Conservation (phyloP, 2,329 filamentous ascomycete species). For the Fusarium sp. region DNA sequence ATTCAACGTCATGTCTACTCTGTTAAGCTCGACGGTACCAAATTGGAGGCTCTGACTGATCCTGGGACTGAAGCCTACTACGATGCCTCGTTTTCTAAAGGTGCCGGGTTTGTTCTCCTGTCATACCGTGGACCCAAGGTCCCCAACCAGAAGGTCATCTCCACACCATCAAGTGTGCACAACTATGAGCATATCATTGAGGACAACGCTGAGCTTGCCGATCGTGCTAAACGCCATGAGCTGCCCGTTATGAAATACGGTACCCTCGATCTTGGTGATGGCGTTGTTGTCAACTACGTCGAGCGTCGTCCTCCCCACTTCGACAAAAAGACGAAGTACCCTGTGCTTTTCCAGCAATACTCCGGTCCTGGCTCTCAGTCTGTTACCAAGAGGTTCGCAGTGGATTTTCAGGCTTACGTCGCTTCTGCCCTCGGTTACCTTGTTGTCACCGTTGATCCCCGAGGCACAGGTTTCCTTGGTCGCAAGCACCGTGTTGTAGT, state of each 20-base stretch:
- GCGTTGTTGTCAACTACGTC: slow-evolving; percentile 75
- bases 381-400: slow-evolving; percentile 80
- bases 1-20: slow-evolving; percentile 93
- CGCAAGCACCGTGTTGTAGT: slow-evolving; percentile 84
- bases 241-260: slow-evolving; percentile 86
- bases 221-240: slow-evolving; percentile 78
- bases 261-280: slow-evolving; percentile 83
- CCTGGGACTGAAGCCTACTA: slow-evolving; percentile 81
- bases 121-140: slow-evolving; percentile 85
- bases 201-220: slow-evolving; percentile 76
- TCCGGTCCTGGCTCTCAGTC: slow-evolving; percentile 93
- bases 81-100: slow-evolving; percentile 82
- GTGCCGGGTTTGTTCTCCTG: slow-evolving; percentile 84
- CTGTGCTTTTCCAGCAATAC: slow-evolving; percentile 94
- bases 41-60: slow-evolving; percentile 79
- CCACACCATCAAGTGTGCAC: slow-evolving; percentile 75
- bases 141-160: slow-evolving; percentile 91
- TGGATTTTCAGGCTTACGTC: slow-evolving; percentile 92
- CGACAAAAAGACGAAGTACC: slow-evolving; percentile 83
- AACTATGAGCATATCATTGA: slow-evolving; percentile 79
- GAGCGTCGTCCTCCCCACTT: slow-evolving; percentile 94
- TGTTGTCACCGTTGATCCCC: slow-evolving; percentile 92
- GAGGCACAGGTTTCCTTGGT: slow-evolving; percentile 91
- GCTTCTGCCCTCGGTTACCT: slow-evolving; percentile 89
- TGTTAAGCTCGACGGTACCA: slow-evolving; percentile 83